Conservation (phyloP, 148 eudicot genomes). For the Hydrangea macrophylla region DNA sequence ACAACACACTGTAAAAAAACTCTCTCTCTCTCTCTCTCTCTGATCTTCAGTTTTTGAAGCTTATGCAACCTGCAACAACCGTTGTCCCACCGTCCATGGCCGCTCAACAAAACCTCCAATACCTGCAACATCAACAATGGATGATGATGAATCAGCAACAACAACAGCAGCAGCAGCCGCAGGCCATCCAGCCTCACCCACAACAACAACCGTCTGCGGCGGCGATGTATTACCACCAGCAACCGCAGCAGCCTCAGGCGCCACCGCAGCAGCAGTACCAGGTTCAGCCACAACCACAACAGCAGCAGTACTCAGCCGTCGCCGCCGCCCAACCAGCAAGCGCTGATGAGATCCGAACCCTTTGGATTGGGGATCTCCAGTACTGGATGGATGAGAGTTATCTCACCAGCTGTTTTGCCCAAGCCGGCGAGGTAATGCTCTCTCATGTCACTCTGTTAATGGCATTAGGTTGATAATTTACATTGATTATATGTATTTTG, state of each 20-base stretch:
- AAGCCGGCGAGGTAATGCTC: conserved; percentile 65
- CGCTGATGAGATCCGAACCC: conserved; percentile 62
- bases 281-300: conserved; percentile 6
- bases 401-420: conserved; percentile 44
- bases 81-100: conserved; percentile 30
- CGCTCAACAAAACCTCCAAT: conserved; percentile 37
- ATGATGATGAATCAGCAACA: conserved; percentile 28
- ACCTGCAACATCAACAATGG: conserved; percentile 41
- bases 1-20: background rate
- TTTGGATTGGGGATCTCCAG: conserved; percentile 95
- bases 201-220: no score
- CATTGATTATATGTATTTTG: no score
- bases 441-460: background rate
- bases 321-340: conserved; percentile 30
- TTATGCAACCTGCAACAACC: conserved; percentile 44
- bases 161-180: conserved; percentile 30
- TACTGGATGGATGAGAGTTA: conserved; percentile 91
- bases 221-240: conserved; percentile 27
- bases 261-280: conserved; percentile 13
- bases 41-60: conserved; percentile 29
- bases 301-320: conserved; percentile 21
- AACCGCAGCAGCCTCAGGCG: conserved; percentile 17
- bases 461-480: background rate
- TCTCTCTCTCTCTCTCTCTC: conserved; percentile 15
- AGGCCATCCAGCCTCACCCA: conserved; percentile 22